A percentile compares a stretch with the other conserved stretches of the same genome.
phyloP scores from a whole-genome alignment of 768 basidiomycete species.

The Baorangia bicolor region DNA sequence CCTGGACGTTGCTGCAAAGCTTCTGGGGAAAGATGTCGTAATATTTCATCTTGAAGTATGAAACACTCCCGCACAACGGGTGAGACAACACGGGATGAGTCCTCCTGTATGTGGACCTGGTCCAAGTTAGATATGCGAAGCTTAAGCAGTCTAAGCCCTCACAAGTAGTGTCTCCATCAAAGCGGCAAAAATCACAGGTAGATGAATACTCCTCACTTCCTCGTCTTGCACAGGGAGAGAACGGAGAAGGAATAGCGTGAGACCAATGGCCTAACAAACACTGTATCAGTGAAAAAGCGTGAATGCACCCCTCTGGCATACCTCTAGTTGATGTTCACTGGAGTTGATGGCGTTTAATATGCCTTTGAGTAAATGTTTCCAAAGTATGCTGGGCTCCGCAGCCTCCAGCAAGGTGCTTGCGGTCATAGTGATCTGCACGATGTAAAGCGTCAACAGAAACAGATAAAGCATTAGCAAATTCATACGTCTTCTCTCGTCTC shows the following conservation, averaged over 20 bases:
- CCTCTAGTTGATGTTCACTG: constrained; percentile 47
- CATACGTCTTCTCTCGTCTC: constrained; percentile 64
- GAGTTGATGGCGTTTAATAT: constrained; percentile 56
- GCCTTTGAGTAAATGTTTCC: constrained; percentile 68
- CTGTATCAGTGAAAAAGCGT: constrained; percentile 2
- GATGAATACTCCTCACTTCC: constrained; percentile 75
- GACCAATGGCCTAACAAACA: constrained; percentile 53
- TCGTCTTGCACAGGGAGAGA: constrained; percentile 83
- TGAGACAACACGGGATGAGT: constrained; percentile 35
- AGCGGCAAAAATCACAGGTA: constrained; percentile 75
- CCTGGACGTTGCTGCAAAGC: constrained; percentile 52
- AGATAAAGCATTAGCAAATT: background rate
- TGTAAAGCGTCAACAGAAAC: background rate
- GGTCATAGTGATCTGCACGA: constrained; percentile 66
- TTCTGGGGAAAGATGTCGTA: constrained; percentile 49
- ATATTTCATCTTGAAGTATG: constrained; percentile 52
- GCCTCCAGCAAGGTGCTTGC: constrained; percentile 89
- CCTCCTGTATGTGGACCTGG: constrained; percentile 39
- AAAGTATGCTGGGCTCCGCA: constrained; percentile 85
- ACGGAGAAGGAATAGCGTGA: constrained; percentile 70
- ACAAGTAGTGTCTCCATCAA: constrained; percentile 67
- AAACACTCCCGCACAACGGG: constrained; percentile 42
- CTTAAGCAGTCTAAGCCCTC: constrained; percentile 16
- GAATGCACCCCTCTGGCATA: constrained; percentile 25
- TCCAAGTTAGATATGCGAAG: constrained; percentile 1